A percentile compares a stretch with the other conserved stretches of the same genome.
Conservation (phyloP, 768 basidiomycete genomes). For the Tricholoma sp. region DNA sequence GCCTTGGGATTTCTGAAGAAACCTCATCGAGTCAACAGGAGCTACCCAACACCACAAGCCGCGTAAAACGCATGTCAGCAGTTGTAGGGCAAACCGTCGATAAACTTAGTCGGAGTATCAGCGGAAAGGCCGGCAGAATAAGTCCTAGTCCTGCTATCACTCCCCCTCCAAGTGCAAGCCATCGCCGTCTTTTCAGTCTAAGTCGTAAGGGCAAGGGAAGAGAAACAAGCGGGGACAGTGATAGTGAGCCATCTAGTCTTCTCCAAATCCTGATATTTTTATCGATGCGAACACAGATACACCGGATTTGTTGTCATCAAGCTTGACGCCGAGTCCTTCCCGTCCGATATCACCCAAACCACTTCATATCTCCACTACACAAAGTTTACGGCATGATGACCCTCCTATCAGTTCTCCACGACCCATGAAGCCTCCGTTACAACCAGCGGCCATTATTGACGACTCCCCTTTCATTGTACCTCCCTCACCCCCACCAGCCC, state of each 20-base stretch:
- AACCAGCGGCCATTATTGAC: constrained; percentile 17
- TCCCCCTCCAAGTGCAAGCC: constrained; percentile 29
- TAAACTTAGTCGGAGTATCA: constrained; percentile 57
- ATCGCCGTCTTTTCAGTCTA: constrained; percentile 52
- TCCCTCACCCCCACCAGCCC: constrained; percentile 52
- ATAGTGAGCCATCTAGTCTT: constrained; percentile 17
- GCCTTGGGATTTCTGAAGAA: constrained; percentile 25
- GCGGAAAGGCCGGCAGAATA: constrained; percentile 29
- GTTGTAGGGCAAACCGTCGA: constrained; percentile 56
- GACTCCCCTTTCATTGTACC: constrained; percentile 65
- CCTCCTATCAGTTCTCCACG: constrained; percentile 34
- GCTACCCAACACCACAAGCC: constrained; percentile 32
- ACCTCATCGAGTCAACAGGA: constrained; percentile 22
- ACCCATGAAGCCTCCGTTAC: constrained; percentile 3
- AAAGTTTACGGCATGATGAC: constrained; percentile 33
- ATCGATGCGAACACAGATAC: constrained; percentile 14
- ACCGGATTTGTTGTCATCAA: constrained; percentile 18
- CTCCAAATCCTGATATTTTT: background rate
- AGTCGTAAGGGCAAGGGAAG: constrained; percentile 47
- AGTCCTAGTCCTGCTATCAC: constrained; percentile 12
- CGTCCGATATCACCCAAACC: constrained; percentile 24
- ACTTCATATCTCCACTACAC: constrained; percentile 8
- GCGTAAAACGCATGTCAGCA: constrained; percentile 47
- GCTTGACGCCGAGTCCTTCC: constrained; percentile 28
- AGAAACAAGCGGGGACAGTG: constrained; percentile 31